Percentiles rank a stretch among this genome's conserved stretches.
These are phyloP conservation scores for Aschersonia sp. DNA, from an alignment of 2,329 filamentous ascomycete species.

Conservation along the genomic window DNA sequence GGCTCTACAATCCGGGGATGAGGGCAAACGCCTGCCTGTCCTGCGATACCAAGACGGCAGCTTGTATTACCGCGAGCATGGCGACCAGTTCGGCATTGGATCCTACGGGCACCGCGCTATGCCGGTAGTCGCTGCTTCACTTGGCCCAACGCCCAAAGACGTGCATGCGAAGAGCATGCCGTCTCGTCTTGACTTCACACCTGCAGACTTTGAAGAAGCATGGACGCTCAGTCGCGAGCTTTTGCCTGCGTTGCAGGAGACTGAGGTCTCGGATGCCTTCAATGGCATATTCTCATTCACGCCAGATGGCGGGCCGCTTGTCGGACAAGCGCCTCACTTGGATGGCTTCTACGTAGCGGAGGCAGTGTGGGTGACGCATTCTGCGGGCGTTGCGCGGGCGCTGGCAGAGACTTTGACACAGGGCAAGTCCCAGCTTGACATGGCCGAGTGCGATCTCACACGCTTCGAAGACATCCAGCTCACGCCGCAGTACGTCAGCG, in stretches of 20 bases:
- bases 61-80: constrained; percentile 51
- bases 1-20: constrained; percentile 20
- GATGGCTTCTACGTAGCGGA: constrained; percentile 51
- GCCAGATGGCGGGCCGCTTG: constrained; percentile 44
- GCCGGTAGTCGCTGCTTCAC: constrained; percentile 38
- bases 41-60: constrained; percentile 49
- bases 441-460: constrained; percentile 43
- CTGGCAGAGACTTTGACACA: constrained; percentile 43
- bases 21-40: constrained; percentile 41
- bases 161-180: constrained; percentile 49
- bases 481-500: constrained; percentile 36
- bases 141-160: constrained; percentile 36
- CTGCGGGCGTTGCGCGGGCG: constrained; percentile 46
- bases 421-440: constrained; percentile 38
- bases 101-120: constrained; percentile 50
- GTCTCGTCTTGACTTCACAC: constrained; percentile 44
- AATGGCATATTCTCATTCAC: constrained; percentile 55
- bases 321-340: constrained; percentile 41
- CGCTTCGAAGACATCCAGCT: constrained; percentile 49
- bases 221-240: constrained; percentile 42
- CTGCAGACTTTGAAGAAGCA: constrained; percentile 43
- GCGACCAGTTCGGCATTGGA: constrained; percentile 46
- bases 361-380: constrained; percentile 54
- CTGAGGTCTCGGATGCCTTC: constrained; percentile 43
- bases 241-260: constrained; percentile 34